Conservation (phyloP, 2,329 filamentous ascomycete species). For the Harringtonia aguacate region DNA sequence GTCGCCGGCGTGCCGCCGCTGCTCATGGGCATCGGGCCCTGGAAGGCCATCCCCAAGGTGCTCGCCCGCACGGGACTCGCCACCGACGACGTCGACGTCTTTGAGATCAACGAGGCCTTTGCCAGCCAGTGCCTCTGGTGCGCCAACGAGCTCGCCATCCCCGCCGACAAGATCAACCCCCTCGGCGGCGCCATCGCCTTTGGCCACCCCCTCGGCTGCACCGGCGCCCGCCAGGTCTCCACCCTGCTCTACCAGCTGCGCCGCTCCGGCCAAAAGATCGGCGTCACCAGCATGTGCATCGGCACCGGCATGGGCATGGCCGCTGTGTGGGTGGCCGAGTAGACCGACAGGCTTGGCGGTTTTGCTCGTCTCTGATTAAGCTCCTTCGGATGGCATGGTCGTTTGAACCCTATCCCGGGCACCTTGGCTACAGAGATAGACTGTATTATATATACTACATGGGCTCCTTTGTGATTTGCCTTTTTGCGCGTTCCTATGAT, state of each 20-base stretch:
- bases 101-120: slow-evolving; percentile 99
- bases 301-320: slow-evolving; percentile 98
- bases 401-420: background rate
- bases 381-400: too few species aligned
- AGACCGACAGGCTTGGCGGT: slow-evolving; percentile 18
- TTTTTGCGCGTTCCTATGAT: too few species aligned
- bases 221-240: slow-evolving; percentile 85
- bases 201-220: slow-evolving; percentile 89
- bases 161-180: slow-evolving; percentile 83
- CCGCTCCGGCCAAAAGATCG: slow-evolving; percentile 74
- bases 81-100: slow-evolving; percentile 91
- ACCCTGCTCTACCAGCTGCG: slow-evolving; percentile 85
- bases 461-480: background rate
- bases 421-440: background rate
- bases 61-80: slow-evolving; percentile 77
- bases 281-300: slow-evolving; percentile 91
- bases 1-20: slow-evolving; percentile 84
- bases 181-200: slow-evolving; percentile 96
- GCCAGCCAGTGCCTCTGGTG: slow-evolving; percentile 93
- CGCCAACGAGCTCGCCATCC: slow-evolving; percentile 74
- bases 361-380: too few species aligned
- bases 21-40: slow-evolving; percentile 92
- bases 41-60: slow-evolving; percentile 89
- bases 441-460: slow-evolving; percentile 1
- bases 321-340: slow-evolving; percentile 91